Base-by-base conservation (phyloP, 371 early-diverging fungal genomes). In the Phascolomyces articulosus region DNA sequence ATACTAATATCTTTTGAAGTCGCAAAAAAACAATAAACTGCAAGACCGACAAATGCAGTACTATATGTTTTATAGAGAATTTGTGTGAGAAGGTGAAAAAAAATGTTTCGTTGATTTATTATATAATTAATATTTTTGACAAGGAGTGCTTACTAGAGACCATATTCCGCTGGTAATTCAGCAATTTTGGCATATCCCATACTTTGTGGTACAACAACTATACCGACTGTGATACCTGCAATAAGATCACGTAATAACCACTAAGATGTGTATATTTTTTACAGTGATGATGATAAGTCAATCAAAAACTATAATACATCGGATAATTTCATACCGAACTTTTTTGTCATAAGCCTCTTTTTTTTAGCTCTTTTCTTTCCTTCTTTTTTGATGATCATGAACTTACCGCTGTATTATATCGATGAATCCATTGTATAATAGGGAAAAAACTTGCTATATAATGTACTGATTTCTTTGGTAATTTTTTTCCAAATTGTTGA, bases 101-200 rank as follows among this genome's bases (percentile, higher is more conserved):
- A n/a, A n/a, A n/a, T n/a, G n/a, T n/a, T n/a, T n/a, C n/a, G n/a
- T n/a, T n/a, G n/a, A n/a, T n/a, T n/a, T n/a, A 40, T 27, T 21
- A 63, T 40, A 41, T 44, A 18, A 44, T n/a, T n/a, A n/a, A n/a
- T n/a, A n/a, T n/a, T n/a, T n/a, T n/a, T n/a, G n/a, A n/a, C n/a
- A n/a, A n/a, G n/a, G 16, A 44, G 44, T 4, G 0, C 70, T 69
- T 94, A 90, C 84, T 96, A 96, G 40, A 96, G 81, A 6, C 95
- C 96, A 68, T 92, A 93, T 73, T 95, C 83, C 4, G 90, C 85
- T 20, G 93, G 90, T 20, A 96, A 77, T 28, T 78, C 74, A 3
- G 94, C 95, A 16, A 96, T 80, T 70, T 90, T 93, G n/a, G 96
- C 90, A 67, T 93, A 92, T 47, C 88, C 91, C 89, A 93, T 88